A percentile compares a stretch with the other conserved stretches of the same genome.
Conservation (phyloP, 1,139 yeast genomes). For the Pichia sp. region DNA sequence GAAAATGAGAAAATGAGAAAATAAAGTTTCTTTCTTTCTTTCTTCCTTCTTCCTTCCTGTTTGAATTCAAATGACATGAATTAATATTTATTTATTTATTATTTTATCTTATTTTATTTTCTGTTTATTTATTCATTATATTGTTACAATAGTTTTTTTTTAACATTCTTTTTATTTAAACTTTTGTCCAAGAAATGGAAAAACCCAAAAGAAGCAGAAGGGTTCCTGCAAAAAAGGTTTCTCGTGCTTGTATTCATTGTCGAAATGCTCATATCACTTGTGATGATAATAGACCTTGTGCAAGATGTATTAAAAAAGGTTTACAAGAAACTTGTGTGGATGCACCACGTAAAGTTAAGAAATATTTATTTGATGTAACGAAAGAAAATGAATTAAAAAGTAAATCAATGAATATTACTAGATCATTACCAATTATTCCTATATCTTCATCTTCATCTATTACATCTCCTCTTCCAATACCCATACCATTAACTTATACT, state of each 20-base stretch:
- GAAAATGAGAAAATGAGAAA: no score
- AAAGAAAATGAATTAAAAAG: not conserved
- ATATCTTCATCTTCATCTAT: not conserved
- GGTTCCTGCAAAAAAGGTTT: slow-evolving; percentile 44
- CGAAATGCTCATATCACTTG: slow-evolving; percentile 86
- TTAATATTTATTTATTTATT: no score
- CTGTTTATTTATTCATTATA: no score
- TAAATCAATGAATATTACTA: not conserved
- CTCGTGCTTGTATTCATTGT: slow-evolving; percentile 82
- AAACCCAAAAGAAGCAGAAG: slow-evolving; percentile 28
- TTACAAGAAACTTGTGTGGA: slow-evolving; percentile 72
- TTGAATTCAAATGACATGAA: no score
- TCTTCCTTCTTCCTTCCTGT: no score
- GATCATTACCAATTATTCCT: not conserved
- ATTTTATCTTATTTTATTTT: no score
- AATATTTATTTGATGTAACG: slow-evolving; percentile 42
- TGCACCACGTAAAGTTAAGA: slow-evolving; percentile 83
- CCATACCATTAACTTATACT: not conserved
- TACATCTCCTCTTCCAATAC: no score
- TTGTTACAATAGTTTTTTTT: no score
- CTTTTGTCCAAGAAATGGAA: no score
- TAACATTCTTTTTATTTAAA: no score
- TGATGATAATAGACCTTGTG: slow-evolving; percentile 76
- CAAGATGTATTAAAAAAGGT: slow-evolving; percentile 67
- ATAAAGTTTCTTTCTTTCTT: no score